These are phyloP conservation scores for Russula griseocarnosa DNA, from an alignment of 768 basidiomycete species.

Conservation along the genomic window DNA sequence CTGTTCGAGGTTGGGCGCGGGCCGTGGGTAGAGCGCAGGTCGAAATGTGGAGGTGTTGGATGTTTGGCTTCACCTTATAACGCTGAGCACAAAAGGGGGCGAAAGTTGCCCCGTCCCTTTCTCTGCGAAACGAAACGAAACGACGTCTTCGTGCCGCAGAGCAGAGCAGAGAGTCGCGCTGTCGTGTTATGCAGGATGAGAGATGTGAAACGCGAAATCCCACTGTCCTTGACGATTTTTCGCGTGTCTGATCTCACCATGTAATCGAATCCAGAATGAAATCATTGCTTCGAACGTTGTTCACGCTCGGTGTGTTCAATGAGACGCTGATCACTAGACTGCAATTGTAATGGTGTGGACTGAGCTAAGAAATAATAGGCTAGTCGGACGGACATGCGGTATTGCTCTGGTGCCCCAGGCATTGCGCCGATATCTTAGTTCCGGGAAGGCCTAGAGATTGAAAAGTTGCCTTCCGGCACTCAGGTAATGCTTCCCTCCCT, in stretches of 20 bases:
- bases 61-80: conserved; percentile 30
- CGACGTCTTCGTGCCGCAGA: not conserved
- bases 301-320: conserved; percentile 7
- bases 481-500: conserved; percentile 53
- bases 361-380: conserved; percentile 36
- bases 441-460: conserved; percentile 60
- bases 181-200: conserved; percentile 4
- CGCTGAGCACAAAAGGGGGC: not conserved
- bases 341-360: not conserved
- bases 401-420: conserved; percentile 43
- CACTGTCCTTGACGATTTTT: conserved; percentile 25
- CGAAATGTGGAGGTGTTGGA: conserved; percentile 40
- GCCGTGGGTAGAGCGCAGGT: conserved; percentile 33
- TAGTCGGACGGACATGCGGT: conserved; percentile 28
- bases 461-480: conserved; percentile 55
- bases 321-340: conserved; percentile 14
- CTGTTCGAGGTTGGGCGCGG: conserved; percentile 28
- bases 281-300: conserved; percentile 21
- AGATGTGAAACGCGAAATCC: conserved; percentile 25
- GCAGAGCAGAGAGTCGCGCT: conserved; percentile 6
- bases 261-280: conserved; percentile 16
- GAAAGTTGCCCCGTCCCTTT: conserved; percentile 8
- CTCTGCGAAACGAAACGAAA: not conserved
- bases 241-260: conserved; percentile 22
- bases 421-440: conserved; percentile 45